Percentiles rank a stretch among this genome's conserved stretches.
phyloP scores from a whole-genome alignment of 2,329 filamentous ascomycete species.

The Metarhizium anisopliae region DNA sequence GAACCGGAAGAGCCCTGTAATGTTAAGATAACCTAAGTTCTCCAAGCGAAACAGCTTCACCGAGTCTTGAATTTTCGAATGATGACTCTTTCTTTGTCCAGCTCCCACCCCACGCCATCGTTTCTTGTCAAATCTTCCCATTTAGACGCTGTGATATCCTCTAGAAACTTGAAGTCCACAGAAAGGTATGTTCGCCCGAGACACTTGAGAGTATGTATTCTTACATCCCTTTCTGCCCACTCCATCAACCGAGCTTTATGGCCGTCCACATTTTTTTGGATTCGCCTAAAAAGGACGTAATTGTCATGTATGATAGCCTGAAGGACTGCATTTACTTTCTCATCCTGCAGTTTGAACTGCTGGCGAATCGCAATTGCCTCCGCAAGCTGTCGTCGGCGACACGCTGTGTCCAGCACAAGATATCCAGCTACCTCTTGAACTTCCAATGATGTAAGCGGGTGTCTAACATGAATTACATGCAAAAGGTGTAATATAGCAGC shows the following conservation, averaged over 20 bases:
- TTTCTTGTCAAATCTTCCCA: constrained; percentile 63
- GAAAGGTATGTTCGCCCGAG: constrained; percentile 73
- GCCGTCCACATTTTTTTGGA: constrained; percentile 66
- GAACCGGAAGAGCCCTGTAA: neutral
- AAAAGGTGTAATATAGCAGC: constrained; percentile 78
- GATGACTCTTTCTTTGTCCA: constrained; percentile 63
- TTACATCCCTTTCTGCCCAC: constrained; percentile 67
- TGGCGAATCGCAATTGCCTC: constrained; percentile 62
- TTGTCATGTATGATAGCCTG: constrained; percentile 69
- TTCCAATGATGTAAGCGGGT: constrained; percentile 63
- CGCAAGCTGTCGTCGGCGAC: constrained; percentile 65
- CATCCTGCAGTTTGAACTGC: constrained; percentile 52
- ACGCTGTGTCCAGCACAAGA: constrained; percentile 79
- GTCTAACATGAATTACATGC: constrained; percentile 55
- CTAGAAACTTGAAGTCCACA: constrained; percentile 60
- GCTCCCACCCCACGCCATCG: constrained; percentile 77
- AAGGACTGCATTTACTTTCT: constrained; percentile 61
- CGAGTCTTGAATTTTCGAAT: constrained; percentile 52
- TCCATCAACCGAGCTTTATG: constrained; percentile 73
- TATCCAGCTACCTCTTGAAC: constrained; percentile 73
- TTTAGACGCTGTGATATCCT: constrained; percentile 55
- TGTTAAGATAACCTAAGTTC: neutral
- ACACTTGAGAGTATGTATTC: constrained; percentile 74
- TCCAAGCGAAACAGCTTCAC: constrained; percentile 12
- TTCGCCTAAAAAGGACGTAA: constrained; percentile 68